Evolutionary conservation across 2,329 filamentous ascomycete genomes (phyloP).

Genomic region (Aspergillus sp.): DNA sequence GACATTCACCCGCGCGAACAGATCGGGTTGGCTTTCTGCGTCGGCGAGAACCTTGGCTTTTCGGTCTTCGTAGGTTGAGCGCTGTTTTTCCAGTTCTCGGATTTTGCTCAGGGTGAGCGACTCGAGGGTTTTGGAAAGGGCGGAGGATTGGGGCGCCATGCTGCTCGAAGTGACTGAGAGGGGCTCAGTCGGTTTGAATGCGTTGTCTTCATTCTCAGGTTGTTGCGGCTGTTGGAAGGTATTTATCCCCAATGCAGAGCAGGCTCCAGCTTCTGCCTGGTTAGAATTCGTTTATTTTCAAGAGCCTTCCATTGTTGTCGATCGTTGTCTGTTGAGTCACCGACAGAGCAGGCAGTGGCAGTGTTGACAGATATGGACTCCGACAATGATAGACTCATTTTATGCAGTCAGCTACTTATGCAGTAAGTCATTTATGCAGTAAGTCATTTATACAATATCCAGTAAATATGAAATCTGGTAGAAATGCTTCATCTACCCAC

Average conservation of each 20-base stretch:
- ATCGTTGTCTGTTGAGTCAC: not conserved
- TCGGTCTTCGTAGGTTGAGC: constrained; percentile 14
- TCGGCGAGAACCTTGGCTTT: constrained; percentile 17
- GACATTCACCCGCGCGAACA: constrained; percentile 1
- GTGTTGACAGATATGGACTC: too few relatives aligned
- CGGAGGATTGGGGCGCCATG: constrained; percentile 9
- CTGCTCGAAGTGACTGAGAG: not conserved
- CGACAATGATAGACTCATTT: too few relatives aligned
- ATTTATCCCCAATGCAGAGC: not conserved
- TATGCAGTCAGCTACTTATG: not conserved
- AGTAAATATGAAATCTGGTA: too few relatives aligned
- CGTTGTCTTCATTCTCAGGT: not conserved
- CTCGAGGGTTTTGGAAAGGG: constrained; percentile 18
- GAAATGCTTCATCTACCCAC: not conserved
- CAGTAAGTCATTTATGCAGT: not conserved
- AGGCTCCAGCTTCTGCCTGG: not conserved
- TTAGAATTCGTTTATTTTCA: not conserved
- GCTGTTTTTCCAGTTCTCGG: constrained; percentile 26
- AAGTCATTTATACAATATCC: not conserved
- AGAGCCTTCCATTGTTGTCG: not conserved
- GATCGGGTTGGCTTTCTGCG: constrained; percentile 5
- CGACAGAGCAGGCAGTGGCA: too few relatives aligned
- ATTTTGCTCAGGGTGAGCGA: constrained; percentile 27
- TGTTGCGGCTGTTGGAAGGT: not conserved
- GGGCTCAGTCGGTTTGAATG: not conserved